Evolutionary conservation across 352 stramenopile genomes (phyloP), one percentile per base, ranked within the genome.

Genomic region (Thalassiosira ordinaria): DNA sequence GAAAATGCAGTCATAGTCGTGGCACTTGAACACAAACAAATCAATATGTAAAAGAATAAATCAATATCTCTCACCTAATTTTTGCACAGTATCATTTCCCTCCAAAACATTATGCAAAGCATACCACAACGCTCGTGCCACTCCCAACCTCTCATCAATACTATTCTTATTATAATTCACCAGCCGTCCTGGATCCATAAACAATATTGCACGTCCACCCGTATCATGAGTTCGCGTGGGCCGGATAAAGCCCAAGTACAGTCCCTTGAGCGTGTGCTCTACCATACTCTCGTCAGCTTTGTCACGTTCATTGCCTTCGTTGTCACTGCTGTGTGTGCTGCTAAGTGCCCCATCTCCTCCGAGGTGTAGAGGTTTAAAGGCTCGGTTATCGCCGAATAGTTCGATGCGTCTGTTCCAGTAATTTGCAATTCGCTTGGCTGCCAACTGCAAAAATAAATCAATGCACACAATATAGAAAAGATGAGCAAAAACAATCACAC

Each of bases 371-470:
- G 78, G 73, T 60, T 74, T 52, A 57, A 85, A 85, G 4, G 81
- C 81, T 26, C 64, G 65, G 4, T 84, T 64, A 1, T 72, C 46
- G 5, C 78, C 78, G 53, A 89, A 89, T 24, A 89, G 1, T 47
- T 84, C 72, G 13, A 86, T 53, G 1, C 82, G 71, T 65, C 72
- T 80, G 20, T 81, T 66, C 82, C 82, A 89, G 66, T 89, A 89
- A 0, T 75, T 61, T 1, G 44, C 47, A 9, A 84, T 55, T 41
- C 78, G 55, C 16, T 59, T 56, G 1, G 78, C 78, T 49, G 82
- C 82, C 16, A 74, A 26, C 68, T 84, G 44, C 6, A 67, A 20
- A n/a, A n/a, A n/a, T n/a, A n/a, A n/a, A n/a, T n/a, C n/a, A n/a
- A n/a, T n/a, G n/a, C 2, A 62, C 3, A 53, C 9, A 61, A 70